These are phyloP conservation scores for Exophiala sp. DNA, from an alignment of 2,329 filamentous ascomycete species.

Conservation along the genomic window DNA sequence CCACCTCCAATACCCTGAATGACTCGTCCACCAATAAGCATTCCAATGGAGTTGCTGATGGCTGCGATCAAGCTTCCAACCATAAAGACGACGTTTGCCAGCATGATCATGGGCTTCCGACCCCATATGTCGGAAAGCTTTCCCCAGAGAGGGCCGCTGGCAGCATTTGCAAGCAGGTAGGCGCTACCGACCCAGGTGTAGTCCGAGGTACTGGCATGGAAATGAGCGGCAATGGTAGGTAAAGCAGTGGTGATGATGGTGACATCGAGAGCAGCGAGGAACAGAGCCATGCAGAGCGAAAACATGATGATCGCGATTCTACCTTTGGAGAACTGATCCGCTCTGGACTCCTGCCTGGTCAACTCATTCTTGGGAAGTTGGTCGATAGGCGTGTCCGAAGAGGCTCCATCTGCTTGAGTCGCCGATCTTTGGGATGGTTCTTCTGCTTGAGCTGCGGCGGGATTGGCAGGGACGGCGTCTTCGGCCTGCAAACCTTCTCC, in stretches of 20 bases:
- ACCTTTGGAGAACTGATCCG: constrained; percentile 38
- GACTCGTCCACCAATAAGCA: constrained; percentile 60
- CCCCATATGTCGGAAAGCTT: constrained; percentile 67
- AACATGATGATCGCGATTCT: constrained; percentile 41
- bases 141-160: constrained; percentile 57
- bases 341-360: constrained; percentile 31
- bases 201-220: constrained; percentile 41
- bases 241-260: constrained; percentile 47
- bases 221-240: constrained; percentile 42
- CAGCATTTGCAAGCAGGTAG: constrained; percentile 45
- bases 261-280: constrained; percentile 60
- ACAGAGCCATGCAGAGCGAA: constrained; percentile 51
- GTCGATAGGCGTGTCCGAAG: background rate
- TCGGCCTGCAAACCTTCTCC: background rate
- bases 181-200: constrained; percentile 50
- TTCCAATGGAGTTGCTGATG: constrained; percentile 55
- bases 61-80: constrained; percentile 60
- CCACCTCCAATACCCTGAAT: constrained; percentile 64
- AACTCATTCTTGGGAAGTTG: constrained; percentile 8
- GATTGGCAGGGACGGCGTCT: background rate
- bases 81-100: constrained; percentile 61
- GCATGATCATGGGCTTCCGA: constrained; percentile 59
- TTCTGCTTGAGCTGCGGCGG: background rate
- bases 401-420: constrained; percentile 2
- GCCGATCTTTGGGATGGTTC: background rate